Conservation (phyloP, 2,329 filamentous ascomycete genomes). For the Xylaria digitata region DNA sequence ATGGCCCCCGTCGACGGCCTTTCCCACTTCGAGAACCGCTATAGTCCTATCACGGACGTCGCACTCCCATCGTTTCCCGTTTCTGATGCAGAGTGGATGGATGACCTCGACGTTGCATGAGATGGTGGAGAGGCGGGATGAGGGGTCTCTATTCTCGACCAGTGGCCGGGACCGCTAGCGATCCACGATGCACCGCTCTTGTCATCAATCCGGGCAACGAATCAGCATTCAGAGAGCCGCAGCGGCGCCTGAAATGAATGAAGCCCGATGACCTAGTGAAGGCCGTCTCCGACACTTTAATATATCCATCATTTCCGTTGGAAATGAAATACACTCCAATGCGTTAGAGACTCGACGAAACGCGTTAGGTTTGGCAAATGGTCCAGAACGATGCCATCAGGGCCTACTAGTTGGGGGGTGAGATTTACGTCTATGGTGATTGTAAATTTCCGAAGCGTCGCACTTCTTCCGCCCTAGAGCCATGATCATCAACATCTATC, state of each 20-base stretch:
- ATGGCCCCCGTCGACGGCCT: slow-evolving; percentile 2
- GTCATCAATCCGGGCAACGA: slow-evolving; percentile 40
- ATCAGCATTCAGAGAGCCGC: slow-evolving; percentile 24
- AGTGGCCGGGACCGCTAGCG: slow-evolving; percentile 16
- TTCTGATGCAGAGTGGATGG: slow-evolving; percentile 24
- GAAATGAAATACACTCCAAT: slow-evolving; percentile 5
- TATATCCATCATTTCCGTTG: slow-evolving; percentile 14
- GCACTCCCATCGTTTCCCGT: slow-evolving; percentile 16
- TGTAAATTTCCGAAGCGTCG: slow-evolving; percentile 21
- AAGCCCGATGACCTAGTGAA: slow-evolving; percentile 26
- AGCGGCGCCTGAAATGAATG: slow-evolving; percentile 31
- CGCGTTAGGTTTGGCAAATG: slow-evolving; percentile 8
- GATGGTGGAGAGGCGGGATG: slow-evolving; percentile 27
- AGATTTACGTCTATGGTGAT: neutral
- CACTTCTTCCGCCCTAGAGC: neutral
- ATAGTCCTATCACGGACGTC: slow-evolving; percentile 28
- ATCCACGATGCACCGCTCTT: slow-evolving; percentile 34
- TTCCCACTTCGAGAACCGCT: slow-evolving; percentile 30
- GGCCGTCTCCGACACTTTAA: slow-evolving; percentile 4
- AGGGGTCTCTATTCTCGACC: slow-evolving; percentile 15
- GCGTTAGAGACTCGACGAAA: slow-evolving; percentile 15
- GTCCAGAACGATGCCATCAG: neutral
- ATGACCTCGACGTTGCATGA: slow-evolving; percentile 34
- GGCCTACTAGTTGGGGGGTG: neutral
- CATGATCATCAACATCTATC: slow-evolving; percentile 10